Evolutionary conservation across 805 yeast species (phyloP).

Genomic region (Candida ulmi): DNA sequence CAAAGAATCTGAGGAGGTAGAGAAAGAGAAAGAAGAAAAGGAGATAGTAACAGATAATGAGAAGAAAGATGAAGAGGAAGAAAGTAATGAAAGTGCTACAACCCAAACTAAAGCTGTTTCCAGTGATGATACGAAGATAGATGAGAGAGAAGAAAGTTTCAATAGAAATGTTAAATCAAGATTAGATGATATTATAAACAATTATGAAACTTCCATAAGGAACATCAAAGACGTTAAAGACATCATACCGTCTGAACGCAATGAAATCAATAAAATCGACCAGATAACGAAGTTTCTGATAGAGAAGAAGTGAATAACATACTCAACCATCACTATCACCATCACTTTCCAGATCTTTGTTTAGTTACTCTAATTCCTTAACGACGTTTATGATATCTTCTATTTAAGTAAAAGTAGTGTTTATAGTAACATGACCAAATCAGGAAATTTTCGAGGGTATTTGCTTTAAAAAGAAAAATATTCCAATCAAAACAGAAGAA

Average conservation of each 20-base stretch:
- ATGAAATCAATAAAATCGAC: conserved; percentile 23
- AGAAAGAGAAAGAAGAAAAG: background rate
- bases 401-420: too few species aligned
- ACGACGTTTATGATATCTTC: too few species aligned
- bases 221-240: conserved; percentile 15
- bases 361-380: too few species aligned
- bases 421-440: too few species aligned
- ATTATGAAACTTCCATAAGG: conserved; percentile 14
- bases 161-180: conserved; percentile 3
- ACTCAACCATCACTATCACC: background rate
- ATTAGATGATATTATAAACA: conserved; percentile 6
- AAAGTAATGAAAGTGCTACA: too few species aligned
- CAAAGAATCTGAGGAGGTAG: conserved; percentile 2
- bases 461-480: too few species aligned
- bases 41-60: conserved; percentile 5
- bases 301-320: conserved; percentile 7
- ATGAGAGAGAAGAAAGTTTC: conserved; percentile 7
- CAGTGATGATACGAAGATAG: conserved; percentile 3
- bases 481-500: too few species aligned
- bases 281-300: conserved; percentile 21
- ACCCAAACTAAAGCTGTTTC: too few species aligned
- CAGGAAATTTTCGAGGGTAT: too few species aligned
- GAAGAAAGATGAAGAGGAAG: conserved; percentile 1
- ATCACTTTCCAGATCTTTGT: too few species aligned
- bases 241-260: conserved; percentile 23